phyloP scores from a whole-genome alignment of 2,329 filamentous ascomycete species.

The Malbranchea cinnamomea region DNA sequence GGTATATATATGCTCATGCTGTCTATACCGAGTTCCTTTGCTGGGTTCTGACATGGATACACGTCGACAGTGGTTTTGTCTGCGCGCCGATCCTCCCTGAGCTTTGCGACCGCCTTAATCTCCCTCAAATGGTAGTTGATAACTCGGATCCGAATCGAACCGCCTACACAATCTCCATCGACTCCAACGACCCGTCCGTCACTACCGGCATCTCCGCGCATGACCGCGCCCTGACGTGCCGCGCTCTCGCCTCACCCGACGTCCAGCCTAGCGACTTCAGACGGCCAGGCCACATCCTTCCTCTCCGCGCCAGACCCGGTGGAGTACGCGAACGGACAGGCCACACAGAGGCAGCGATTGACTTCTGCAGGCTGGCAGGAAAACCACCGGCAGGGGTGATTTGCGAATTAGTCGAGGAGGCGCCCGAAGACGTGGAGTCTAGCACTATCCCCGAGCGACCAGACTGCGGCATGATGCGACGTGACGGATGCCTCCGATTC shows the following conservation, averaged over 20 bases:
- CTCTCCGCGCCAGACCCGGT: slow-evolving; percentile 61
- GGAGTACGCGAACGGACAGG: slow-evolving; percentile 67
- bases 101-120: slow-evolving; percentile 53
- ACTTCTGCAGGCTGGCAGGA: slow-evolving; percentile 75
- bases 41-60: not conserved
- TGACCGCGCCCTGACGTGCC: slow-evolving; percentile 71
- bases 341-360: slow-evolving; percentile 87
- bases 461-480: slow-evolving; percentile 70
- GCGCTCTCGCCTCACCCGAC: slow-evolving; percentile 55
- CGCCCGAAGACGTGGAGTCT: slow-evolving; percentile 48
- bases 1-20: slow-evolving; percentile 18
- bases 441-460: slow-evolving; percentile 6
- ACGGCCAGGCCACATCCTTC: slow-evolving; percentile 79
- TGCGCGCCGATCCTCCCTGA: slow-evolving; percentile 67
- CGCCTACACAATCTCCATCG: slow-evolving; percentile 83
- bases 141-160: slow-evolving; percentile 70
- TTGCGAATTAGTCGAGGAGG: slow-evolving; percentile 82
- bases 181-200: slow-evolving; percentile 56
- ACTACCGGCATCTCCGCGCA: slow-evolving; percentile 84
- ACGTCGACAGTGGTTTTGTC: slow-evolving; percentile 55
- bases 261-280: slow-evolving; percentile 49
- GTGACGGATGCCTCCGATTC: slow-evolving; percentile 78
- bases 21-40: not conserved
- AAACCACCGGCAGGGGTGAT: slow-evolving; percentile 67
- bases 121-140: slow-evolving; percentile 84